These are phyloP conservation scores for Xylaria castorea DNA, from an alignment of 495 filamentous ascomycete species.

Conservation along the genomic window DNA sequence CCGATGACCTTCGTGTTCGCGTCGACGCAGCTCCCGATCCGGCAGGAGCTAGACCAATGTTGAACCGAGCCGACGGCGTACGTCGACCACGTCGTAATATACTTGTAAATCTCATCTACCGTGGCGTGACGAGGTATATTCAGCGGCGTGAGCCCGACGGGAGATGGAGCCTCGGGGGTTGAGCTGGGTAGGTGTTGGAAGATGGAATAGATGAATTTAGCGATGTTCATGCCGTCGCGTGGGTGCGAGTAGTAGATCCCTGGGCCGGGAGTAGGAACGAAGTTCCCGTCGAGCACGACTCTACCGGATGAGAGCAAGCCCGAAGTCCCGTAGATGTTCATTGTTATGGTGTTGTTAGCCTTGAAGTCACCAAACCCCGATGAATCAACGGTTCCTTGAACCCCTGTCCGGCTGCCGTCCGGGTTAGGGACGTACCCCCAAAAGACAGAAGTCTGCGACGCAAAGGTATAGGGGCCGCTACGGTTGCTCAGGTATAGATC, in stretches of 20 bases:
- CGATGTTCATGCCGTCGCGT: constrained; percentile 46
- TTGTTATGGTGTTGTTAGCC: constrained; percentile 45
- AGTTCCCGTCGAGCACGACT: constrained; percentile 45
- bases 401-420: constrained; percentile 41
- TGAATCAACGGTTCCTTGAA: constrained; percentile 51
- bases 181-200: constrained; percentile 45
- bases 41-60: constrained; percentile 49
- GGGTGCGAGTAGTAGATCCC: constrained; percentile 46
- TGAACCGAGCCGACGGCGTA: constrained; percentile 49
- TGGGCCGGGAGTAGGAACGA: constrained; percentile 41
- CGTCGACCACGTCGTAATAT: constrained; percentile 46
- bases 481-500: constrained; percentile 42
- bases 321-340: constrained; percentile 53
- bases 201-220: constrained; percentile 48
- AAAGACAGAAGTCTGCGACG: constrained; percentile 48
- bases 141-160: constrained; percentile 42
- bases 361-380: constrained; percentile 42
- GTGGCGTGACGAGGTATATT: constrained; percentile 45
- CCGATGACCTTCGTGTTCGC: constrained; percentile 44
- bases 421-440: constrained; percentile 45
- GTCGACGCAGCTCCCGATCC: constrained; percentile 48
- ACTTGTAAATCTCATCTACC: constrained; percentile 42
- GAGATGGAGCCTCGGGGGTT: constrained; percentile 32
- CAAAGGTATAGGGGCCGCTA: constrained; percentile 49
- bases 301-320: constrained; percentile 46